Base-by-base conservation (phyloP, 2,329 filamentous ascomycete species). In the Sphaerulina musiva region DNA sequence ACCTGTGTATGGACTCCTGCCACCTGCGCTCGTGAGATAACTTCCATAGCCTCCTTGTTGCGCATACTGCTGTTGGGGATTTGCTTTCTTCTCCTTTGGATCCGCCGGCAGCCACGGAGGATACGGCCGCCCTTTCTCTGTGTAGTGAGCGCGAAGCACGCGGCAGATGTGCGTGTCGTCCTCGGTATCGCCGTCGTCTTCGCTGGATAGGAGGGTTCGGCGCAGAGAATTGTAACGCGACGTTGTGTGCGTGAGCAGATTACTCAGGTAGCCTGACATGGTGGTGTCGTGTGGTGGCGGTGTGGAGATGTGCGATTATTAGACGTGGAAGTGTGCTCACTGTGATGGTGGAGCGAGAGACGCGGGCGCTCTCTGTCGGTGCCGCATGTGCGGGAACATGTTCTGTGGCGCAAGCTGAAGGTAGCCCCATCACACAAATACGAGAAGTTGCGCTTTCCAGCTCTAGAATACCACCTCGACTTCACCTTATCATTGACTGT, bases 151-250 rank as follows among this genome's bases (percentile, higher is more conserved):
- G 65, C 93, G 87, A 26, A 98, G 82, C 36, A 95, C 90, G 65
- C 93, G 88, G 73, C 89, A 95, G 66, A 97, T 87, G 75, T 97
- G 90, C 2, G 90, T 95, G 74, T 95, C 89, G 74, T 97, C 91
- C 73, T 95, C 75, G 50, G 76, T 78, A 68, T 79, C 76, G 65
- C 76, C 76, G 67, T 79, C 76, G 53, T 72, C 72, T 67, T 78
- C 76, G 68, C 72, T 72, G 36, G 87, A 81, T 59, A 91, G 82
- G 58, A 89, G 83, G 57, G 85, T 85, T 55, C 74, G 78, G 39
- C 80, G 79, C 51, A 83, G 73, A 44, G 76, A 76, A 68, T 76
- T 81, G 70, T 83, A 81, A 50, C 78, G 76, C 43, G 79, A 76
- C 67, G 73, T 81, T 61, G 70, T 82, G 61, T 71, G 76, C 64